A percentile compares a stretch with the other conserved stretches of the same genome.
phyloP scores from a whole-genome alignment of 805 yeast genomes.

The Komagataella pastoris region DNA sequence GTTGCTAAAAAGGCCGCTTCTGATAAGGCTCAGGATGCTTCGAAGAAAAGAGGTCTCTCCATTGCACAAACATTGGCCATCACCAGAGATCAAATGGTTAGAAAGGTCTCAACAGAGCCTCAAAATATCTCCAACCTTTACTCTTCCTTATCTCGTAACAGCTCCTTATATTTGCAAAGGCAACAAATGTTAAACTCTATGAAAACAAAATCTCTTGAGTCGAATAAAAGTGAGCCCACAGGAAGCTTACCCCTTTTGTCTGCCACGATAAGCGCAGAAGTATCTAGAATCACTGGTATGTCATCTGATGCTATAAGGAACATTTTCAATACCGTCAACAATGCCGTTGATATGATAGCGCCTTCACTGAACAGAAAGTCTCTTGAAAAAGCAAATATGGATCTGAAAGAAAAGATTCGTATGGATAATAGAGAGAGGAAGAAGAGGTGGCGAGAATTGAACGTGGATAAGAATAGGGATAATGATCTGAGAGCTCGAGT shows the following conservation, averaged over 20 bases:
- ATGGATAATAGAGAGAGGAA: constrained; percentile 65
- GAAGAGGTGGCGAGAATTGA: constrained; percentile 73
- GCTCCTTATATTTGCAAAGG: background rate
- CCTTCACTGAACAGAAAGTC: constrained; percentile 2
- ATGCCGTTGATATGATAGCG: background rate
- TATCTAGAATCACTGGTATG: background rate
- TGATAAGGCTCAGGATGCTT: background rate
- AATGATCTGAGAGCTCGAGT: constrained; percentile 76
- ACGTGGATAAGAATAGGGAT: constrained; percentile 72
- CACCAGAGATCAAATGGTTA: constrained; percentile 30
- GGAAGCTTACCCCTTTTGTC: background rate
- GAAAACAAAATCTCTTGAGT: background rate
- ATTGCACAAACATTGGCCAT: constrained; percentile 50
- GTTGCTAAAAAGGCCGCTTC: background rate
- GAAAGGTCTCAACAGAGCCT: background rate
- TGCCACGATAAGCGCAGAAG: background rate
- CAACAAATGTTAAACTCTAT: background rate
- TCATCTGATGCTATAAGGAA: background rate
- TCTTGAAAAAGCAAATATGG: constrained; percentile 8
- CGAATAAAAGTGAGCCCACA: background rate
- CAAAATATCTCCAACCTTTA: background rate
- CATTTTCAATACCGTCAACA: background rate
- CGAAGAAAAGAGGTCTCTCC: constrained; percentile 18
- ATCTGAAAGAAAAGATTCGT: constrained; percentile 43
- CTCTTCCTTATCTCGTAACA: background rate